Evolutionary conservation across 495 filamentous ascomycete genomes (phyloP).

Genomic region (Talaromyces trachyspermus): DNA sequence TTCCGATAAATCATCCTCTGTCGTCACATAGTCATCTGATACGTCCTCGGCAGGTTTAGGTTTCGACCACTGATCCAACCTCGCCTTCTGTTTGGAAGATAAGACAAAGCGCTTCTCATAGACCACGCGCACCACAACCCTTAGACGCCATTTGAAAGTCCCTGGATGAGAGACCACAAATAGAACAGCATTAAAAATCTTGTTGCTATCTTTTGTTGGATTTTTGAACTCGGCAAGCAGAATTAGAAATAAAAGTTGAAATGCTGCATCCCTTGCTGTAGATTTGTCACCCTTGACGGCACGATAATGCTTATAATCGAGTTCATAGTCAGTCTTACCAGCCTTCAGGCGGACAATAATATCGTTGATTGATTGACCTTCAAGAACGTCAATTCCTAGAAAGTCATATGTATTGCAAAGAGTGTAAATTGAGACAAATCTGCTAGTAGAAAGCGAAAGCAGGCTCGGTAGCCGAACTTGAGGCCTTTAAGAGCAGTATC

Average conservation of each 20-base stretch:
- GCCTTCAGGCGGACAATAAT: constrained; percentile 17
- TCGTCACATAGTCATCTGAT: constrained; percentile 2
- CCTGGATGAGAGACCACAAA: constrained; percentile 17
- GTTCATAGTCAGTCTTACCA: constrained; percentile 19
- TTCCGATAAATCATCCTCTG: background rate
- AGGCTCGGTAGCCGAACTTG: constrained; percentile 20
- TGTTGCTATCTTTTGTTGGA: constrained; percentile 16
- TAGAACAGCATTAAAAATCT: constrained; percentile 18
- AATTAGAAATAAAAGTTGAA: constrained; percentile 20
- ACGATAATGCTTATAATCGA: constrained; percentile 10
- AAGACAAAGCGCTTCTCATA: constrained; percentile 19
- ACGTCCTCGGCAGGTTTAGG: background rate
- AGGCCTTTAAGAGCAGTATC: constrained; percentile 18
- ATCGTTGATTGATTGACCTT: constrained; percentile 19
- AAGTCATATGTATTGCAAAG: constrained; percentile 20
- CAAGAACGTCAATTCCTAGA: constrained; percentile 18
- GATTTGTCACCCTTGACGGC: constrained; percentile 13
- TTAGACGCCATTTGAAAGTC: constrained; percentile 19
- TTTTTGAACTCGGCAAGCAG: constrained; percentile 14
- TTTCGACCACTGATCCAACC: constrained; percentile 17
- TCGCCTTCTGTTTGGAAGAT: constrained; percentile 14
- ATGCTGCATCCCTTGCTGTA: constrained; percentile 18
- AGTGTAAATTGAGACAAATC: constrained; percentile 19
- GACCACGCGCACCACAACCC: constrained; percentile 14
- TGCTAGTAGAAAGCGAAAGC: constrained; percentile 19